Base-by-base conservation (phyloP, 2,329 filamentous ascomycete species). In the Byssoonygena ceratinophila region DNA sequence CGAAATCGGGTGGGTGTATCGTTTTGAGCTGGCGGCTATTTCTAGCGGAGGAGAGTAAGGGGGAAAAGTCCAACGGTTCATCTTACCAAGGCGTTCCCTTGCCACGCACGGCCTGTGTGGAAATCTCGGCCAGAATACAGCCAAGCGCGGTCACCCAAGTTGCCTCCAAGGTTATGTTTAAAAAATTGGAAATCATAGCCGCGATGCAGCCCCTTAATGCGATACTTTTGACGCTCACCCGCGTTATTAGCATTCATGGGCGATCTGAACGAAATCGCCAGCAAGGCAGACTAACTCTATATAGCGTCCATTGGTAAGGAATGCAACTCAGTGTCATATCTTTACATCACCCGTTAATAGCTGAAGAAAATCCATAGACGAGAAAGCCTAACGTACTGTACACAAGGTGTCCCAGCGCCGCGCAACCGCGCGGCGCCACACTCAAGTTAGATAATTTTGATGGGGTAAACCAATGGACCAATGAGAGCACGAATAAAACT, bases 41-140 rank as follows among this genome's bases (percentile, higher is more conserved):
- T n/a, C n/a, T n/a, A n/a, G n/a, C n/a, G n/a, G n/a, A n/a, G n/a
- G n/a, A n/a, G n/a, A n/a, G n/a, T n/a, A n/a, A n/a, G n/a, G n/a
- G n/a, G n/a, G n/a, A n/a, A n/a, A n/a, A n/a, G n/a, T n/a, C 85
- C 84, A 47, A 88, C 85, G 12, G 75, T 79, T 85, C 84, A 89
- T 0, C 85, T 84, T 0, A 87, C 77, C 0, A 88, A 87, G 0
- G 84, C 83, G 55, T 87, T 88, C 4, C 85, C 59, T 84, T 83
- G 1, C 85, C 84, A 20, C 85, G 77, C 0, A 84, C 74, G 56
- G 80, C 74, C 0, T 84, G 67, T 0, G 82, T 81, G 57, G 84
- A 85, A 48, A 85, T 85, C 62, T 87, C 82, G 1, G 82, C n/a
- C 80, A 0, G 79, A 80, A 53, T 82, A 82, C 0, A 83, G 65